Base-by-base conservation (phyloP, 129 eudicot genomes). In the Scalesia atractyloides region DNA sequence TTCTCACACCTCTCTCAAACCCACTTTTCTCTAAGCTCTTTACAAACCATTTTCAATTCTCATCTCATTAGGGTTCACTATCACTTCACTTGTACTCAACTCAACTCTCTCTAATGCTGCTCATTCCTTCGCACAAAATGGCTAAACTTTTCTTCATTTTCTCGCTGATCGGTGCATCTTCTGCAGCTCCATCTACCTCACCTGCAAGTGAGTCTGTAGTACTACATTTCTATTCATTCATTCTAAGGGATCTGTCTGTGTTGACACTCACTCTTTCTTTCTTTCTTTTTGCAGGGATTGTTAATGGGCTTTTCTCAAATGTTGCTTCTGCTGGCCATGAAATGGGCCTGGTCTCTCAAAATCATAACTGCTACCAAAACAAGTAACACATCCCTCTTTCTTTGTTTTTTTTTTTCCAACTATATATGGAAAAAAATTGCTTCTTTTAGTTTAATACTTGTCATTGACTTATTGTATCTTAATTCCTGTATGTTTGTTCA, bases 261-360 rank as follows among this genome's bases (percentile, higher is more conserved):
- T 49, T 39, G 22, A 49, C 22, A 39, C 43, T 44, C 15, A 48
- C 4, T 1, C n/a, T n/a, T n/a, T n/a, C n/a, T n/a, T n/a, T 8
- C 67, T 26, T 41, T 49, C 46, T 51, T 50, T 71, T 52, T 82
- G 79, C 96, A 94, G 98, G 86, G 62, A 80, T 94, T 69, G 94
- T 90, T 66, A 84, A 84, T 88, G 99, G 97, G 73, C 64, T 83
- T 54, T 71, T 94, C 65, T 90, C 99, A 64, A 84, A 88, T 78
- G 87, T 84, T 44, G 82, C 92, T 22, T 75, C 96, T 56, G 68
- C 58, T 64, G 65, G 65, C 84, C 66, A 76, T 90, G 91, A 94
- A 90, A 83, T 94, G 99, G 99, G 52, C 69, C 51, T 82, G 76
- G 84, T 94, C 99, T 11, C 87, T 94, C 64, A 84, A 86, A 77